phyloP scores from a whole-genome alignment of 176 grass and related monocot species.

The Luzula sylvatica region DNA sequence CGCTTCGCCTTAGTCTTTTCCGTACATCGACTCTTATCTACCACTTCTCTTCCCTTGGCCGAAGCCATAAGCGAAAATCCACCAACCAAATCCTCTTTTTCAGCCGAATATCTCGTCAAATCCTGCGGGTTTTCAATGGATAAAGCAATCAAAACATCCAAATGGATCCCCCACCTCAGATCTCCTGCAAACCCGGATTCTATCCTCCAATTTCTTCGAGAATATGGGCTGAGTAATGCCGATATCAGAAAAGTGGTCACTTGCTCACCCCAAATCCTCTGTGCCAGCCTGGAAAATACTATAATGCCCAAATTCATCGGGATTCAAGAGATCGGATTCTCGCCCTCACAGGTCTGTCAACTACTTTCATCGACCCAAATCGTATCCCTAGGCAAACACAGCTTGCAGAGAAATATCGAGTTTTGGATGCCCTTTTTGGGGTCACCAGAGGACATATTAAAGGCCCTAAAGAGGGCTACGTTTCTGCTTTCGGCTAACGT shows the following conservation, averaged over 20 bases:
- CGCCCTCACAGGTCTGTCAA: neutral
- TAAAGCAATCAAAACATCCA: neutral
- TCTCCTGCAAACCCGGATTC: neutral
- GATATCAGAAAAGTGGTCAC: neutral
- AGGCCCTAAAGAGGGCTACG: neutral
- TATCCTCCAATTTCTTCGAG: neutral
- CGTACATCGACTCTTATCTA: neutral
- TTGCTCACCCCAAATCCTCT: neutral
- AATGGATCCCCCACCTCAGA: neutral
- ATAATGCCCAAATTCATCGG: neutral
- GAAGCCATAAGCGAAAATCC: neutral
- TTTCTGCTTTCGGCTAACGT: neutral
- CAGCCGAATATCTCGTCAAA: neutral
- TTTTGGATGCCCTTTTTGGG: conserved; percentile 17
- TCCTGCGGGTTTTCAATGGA: neutral
- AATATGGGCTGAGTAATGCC: neutral
- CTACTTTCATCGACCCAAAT: neutral
- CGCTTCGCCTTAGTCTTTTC: neutral
- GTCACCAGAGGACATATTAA: conserved; percentile 2
- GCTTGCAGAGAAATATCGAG: conserved; percentile 10
- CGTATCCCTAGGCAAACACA: neutral
- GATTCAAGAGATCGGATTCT: conserved; percentile 1
- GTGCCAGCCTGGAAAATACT: neutral
- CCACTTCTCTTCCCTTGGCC: neutral
- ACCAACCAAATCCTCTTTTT: neutral